phyloP scores from a whole-genome alignment of 1,284 basidiomycete genomes.

The Mycena sp. region DNA sequence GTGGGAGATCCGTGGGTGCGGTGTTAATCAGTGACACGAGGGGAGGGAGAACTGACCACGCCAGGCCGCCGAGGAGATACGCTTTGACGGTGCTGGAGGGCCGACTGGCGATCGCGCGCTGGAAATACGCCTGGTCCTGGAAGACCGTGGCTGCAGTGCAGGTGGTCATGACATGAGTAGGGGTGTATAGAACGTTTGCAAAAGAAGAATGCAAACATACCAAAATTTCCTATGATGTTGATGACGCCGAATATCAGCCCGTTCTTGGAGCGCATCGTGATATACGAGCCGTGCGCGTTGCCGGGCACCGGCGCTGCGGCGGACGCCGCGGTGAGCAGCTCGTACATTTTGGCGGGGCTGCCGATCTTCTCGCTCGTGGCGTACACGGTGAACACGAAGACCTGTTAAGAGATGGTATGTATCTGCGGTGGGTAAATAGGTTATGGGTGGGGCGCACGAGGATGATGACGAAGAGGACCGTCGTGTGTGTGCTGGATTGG shows the following conservation, averaged over 20 bases:
- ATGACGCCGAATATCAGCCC: slow-evolving; percentile 92
- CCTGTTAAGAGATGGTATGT: slow-evolving; percentile 3
- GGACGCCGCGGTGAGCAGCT: slow-evolving; percentile 63
- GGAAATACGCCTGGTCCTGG: slow-evolving; percentile 83
- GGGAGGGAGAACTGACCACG: slow-evolving; percentile 62
- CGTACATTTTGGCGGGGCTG: slow-evolving; percentile 64
- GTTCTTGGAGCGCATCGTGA: slow-evolving; percentile 83
- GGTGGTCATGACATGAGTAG: too few species aligned
- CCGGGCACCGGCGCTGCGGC: slow-evolving; percentile 62
- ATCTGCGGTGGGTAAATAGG: slow-evolving; percentile 32
- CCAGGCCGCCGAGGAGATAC: slow-evolving; percentile 89
- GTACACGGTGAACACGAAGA: slow-evolving; percentile 75
- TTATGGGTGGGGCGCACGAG: slow-evolving; percentile 58
- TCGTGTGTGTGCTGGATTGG: slow-evolving; percentile 77
- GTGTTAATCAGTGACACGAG: neutral
- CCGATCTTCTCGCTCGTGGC: slow-evolving; percentile 74
- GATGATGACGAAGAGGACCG: slow-evolving; percentile 85
- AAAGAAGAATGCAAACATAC: too few species aligned
- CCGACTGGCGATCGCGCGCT: slow-evolving; percentile 87
- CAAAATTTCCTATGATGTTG: slow-evolving; percentile 85
- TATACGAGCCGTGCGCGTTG: slow-evolving; percentile 75
- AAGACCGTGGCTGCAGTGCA: slow-evolving; percentile 70
- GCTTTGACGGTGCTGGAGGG: slow-evolving; percentile 89
- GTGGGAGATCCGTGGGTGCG: neutral
- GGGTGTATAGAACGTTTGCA: too few species aligned